These are phyloP conservation scores for Trichophyton equinum DNA, from an alignment of 2,329 filamentous ascomycete species.

Conservation along the genomic window DNA sequence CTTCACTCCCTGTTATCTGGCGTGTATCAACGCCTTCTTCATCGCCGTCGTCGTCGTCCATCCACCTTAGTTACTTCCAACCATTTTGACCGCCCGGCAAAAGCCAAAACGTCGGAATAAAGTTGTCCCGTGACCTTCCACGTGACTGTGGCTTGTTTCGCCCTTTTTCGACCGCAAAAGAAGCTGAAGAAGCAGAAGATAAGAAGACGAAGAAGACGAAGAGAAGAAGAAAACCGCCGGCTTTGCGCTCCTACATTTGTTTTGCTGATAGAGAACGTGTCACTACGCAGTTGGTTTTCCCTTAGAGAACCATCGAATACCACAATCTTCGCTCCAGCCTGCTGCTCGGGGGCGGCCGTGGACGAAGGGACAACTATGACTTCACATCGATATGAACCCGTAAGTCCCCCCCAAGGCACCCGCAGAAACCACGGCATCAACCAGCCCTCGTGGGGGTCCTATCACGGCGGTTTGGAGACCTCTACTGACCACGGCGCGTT, in stretches of 20 bases:
- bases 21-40: neutral
- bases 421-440: neutral
- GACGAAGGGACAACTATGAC: conserved; percentile 24
- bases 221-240: neutral
- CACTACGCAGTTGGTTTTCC: neutral
- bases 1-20: neutral
- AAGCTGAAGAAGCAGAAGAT: neutral
- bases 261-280: neutral
- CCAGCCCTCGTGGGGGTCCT: neutral
- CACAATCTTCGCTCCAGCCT: neutral
- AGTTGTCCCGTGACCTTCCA: neutral
- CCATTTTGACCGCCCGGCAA: too few relatives aligned
- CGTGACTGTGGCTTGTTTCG: neutral
- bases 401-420: conserved; percentile 19
- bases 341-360: neutral
- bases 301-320: neutral
- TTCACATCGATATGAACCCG: conserved; percentile 39
- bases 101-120: neutral
- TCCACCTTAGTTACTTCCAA: too few relatives aligned
- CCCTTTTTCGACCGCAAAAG: neutral
- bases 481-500: conserved; percentile 5
- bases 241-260: neutral
- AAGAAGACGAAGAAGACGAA: neutral
- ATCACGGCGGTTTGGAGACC: neutral
- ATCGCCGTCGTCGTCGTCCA: too few relatives aligned